Conservation (phyloP, 257 asterid genomes). For the Nicotiana tabacum region DNA sequence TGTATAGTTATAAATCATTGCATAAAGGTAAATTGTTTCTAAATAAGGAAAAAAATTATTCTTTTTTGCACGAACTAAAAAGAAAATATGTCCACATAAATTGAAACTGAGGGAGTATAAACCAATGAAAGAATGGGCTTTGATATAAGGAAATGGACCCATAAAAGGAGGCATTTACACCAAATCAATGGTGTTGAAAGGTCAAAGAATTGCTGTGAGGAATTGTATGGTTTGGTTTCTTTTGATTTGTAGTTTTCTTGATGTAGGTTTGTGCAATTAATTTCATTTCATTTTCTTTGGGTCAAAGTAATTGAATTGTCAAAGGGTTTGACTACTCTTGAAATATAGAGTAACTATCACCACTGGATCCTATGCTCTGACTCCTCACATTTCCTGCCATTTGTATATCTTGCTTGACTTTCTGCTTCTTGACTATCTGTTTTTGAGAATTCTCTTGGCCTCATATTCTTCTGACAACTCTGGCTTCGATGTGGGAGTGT, state of each 20-base stretch:
- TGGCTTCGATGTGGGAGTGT: not conserved
- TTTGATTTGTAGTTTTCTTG: not conserved
- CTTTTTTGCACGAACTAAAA: too few species aligned
- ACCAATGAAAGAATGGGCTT: too few species aligned
- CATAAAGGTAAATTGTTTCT: too few species aligned
- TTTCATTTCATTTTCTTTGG: not conserved
- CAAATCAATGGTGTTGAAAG: not conserved
- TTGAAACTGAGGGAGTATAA: too few species aligned
- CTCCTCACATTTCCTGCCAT: constrained; percentile 9
- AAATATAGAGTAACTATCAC: not conserved
- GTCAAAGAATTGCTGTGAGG: not conserved
- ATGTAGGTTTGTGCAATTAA: constrained; percentile 2
- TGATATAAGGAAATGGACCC: too few species aligned
- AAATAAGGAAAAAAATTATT: too few species aligned
- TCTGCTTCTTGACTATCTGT: not conserved
- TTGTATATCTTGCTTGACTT: constrained; percentile 15
- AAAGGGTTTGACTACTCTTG: constrained; percentile 6
- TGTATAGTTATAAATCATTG: too few species aligned
- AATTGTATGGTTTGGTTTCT: constrained; percentile 1
- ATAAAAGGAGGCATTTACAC: not conserved
- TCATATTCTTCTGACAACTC: not conserved
- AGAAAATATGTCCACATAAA: too few species aligned
- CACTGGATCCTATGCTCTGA: constrained; percentile 15
- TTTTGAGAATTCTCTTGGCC: not conserved
- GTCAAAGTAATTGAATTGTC: not conserved